Evolutionary conservation across 495 filamentous ascomycete species (phyloP).

Genomic region (Sordaria brevicollis): DNA sequence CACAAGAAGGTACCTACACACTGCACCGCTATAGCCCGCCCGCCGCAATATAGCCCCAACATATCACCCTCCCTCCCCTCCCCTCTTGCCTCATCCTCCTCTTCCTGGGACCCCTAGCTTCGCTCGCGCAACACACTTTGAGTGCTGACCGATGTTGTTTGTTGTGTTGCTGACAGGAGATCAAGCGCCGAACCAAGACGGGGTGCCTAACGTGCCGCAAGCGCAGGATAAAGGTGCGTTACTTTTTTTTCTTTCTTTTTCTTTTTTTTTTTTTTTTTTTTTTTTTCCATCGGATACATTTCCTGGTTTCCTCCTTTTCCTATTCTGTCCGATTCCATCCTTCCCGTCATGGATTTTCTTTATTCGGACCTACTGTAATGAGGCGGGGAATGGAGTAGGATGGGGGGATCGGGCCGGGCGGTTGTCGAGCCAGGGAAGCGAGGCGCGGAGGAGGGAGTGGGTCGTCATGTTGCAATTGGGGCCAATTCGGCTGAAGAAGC

Average conservation of each 20-base stretch:
- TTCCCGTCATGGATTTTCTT: background rate
- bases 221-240: conserved; percentile 91
- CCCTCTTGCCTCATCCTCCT: background rate
- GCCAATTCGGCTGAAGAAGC: background rate
- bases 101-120: background rate
- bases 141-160: conserved; percentile 15
- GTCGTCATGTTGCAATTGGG: background rate
- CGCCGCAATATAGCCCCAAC: background rate
- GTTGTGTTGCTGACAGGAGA: conserved; percentile 48
- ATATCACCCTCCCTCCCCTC: background rate
- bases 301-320: background rate
- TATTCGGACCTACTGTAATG: background rate
- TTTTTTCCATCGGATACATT: background rate
- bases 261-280: background rate
- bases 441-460: background rate
- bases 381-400: background rate
- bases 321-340: background rate
- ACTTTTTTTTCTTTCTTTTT: background rate
- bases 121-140: background rate
- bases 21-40: background rate
- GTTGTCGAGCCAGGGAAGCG: background rate
- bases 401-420: background rate
- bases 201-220: conserved; percentile 96
- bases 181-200: conserved; percentile 96
- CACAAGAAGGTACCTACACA: conserved; percentile 66